Base-by-base conservation (phyloP, 2,329 filamentous ascomycete species). In the Microascus cirrosus region DNA sequence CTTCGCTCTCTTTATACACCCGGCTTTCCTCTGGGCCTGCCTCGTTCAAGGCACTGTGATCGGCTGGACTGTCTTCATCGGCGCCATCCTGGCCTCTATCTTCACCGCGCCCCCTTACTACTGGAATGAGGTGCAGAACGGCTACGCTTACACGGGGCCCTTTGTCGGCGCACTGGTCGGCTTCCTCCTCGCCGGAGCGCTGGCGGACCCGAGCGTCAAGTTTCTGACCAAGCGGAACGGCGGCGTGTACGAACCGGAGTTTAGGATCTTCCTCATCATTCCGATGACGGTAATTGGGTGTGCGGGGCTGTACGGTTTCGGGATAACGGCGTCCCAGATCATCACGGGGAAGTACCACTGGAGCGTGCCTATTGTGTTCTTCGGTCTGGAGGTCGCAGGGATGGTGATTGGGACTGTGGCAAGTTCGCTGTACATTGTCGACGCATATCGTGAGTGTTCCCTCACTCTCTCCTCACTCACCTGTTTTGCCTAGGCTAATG, bases 21-120 rank as follows among this genome's bases (percentile, higher is more conserved):
- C 91, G 0, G 89, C 89, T 8, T 90, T 96, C 63, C 71, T 95
- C 48, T 96, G 90, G 89, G 78, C 77, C 25, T 78, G 77, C 65
- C 76, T 96, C 3, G 89, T 92, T 55, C 92, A 96, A 77, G 92
- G 92, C 18, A 83, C 89, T 4, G 83, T 96, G 67, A 96, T 96
- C 66, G 93, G 92, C 62, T 97, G 93, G 92, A 95, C 92, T 1
- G 89, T 96, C 18, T 90, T 96, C 67, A 93, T 95, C 62, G 88
- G 89, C 59, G 86, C 94, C 60, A 84, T 94, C 63, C 74, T 95
- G 53, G 87, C 86, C n/a, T 83, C 86, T 60, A 85, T 95, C 63
- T 93, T 94, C 73, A 79, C 95, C 53, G 85, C 86, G 1, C 86
- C 87, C 1, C 89, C 90, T 1, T 81, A 92, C 48, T 94, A 84